Conservation (phyloP, 208 protist genomes). For the Crithidia acanthocephali region DNA sequence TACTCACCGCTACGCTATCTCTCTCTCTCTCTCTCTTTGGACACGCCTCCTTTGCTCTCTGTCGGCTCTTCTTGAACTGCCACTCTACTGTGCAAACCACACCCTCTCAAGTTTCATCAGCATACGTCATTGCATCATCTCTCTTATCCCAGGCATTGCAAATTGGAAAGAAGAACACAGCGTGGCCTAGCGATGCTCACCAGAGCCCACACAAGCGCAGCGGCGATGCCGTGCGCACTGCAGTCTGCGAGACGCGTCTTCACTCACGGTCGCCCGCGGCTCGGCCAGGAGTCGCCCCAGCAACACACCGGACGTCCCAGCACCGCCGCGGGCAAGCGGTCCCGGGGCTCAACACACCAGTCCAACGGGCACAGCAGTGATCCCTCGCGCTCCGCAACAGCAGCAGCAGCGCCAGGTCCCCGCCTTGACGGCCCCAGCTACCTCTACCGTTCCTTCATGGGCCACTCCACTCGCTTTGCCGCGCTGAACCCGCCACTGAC, state of each 20-base stretch:
- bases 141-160: not conserved
- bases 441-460: conserved; percentile 70
- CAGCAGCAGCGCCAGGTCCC: not conserved
- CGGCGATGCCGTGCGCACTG: not conserved
- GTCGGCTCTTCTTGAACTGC: too few relatives aligned
- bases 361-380: not conserved
- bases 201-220: not conserved
- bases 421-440: conserved; percentile 17
- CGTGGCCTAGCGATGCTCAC: not conserved
- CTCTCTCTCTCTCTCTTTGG: too few relatives aligned
- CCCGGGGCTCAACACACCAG: not conserved
- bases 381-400: not conserved
- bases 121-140: too few relatives aligned
- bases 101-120: too few relatives aligned
- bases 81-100: too few relatives aligned
- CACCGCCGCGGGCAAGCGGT: not conserved
- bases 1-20: too few relatives aligned
- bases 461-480: conserved; percentile 64
- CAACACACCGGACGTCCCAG: not conserved
- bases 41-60: too few relatives aligned
- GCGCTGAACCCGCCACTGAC: conserved; percentile 22
- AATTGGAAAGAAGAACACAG: not conserved
- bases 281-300: not conserved
- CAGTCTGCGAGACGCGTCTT: not conserved
- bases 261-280: conserved; percentile 7